Percentiles rank a stretch among this genome's conserved stretches.
phyloP scores from a whole-genome alignment of 192 early-diverging fungal species.

The Linnemannia zychae region DNA sequence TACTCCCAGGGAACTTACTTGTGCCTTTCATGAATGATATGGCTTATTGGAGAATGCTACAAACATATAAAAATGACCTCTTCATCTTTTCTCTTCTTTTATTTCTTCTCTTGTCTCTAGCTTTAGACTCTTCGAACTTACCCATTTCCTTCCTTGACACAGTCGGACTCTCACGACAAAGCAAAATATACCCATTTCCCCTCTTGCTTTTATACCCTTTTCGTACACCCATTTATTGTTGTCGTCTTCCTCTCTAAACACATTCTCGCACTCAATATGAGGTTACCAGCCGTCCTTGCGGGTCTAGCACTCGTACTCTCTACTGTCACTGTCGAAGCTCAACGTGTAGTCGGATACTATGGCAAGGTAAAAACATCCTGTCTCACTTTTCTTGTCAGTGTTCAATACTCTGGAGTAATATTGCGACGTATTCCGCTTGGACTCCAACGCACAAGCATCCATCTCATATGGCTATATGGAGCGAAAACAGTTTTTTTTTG shows the following conservation, averaged over 20 bases:
- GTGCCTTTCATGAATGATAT: background rate
- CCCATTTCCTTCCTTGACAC: background rate
- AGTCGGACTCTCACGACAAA: background rate
- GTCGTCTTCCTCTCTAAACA: background rate
- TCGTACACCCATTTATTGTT: background rate
- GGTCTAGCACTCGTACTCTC: conserved; percentile 34
- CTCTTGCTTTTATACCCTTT: background rate
- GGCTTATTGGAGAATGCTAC: background rate
- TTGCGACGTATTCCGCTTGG: no score
- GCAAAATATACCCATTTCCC: background rate
- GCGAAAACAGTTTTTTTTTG: no score
- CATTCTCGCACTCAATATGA: conserved; percentile 19
- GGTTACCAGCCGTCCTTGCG: conserved; percentile 23
- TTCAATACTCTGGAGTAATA: no score
- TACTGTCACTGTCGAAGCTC: conserved; percentile 19
- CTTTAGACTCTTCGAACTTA: background rate
- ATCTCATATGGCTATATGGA: no score
- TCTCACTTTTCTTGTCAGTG: no score
- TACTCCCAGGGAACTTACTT: background rate
- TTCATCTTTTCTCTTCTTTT: background rate
- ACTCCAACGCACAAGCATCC: no score
- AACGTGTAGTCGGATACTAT: conserved; percentile 51
- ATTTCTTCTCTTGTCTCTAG: background rate
- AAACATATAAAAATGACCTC: background rate
- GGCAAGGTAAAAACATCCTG: conserved; percentile 43